Evolutionary conservation across 495 filamentous ascomycete species (phyloP).

Genomic region (Lasiosphaeria hispida): DNA sequence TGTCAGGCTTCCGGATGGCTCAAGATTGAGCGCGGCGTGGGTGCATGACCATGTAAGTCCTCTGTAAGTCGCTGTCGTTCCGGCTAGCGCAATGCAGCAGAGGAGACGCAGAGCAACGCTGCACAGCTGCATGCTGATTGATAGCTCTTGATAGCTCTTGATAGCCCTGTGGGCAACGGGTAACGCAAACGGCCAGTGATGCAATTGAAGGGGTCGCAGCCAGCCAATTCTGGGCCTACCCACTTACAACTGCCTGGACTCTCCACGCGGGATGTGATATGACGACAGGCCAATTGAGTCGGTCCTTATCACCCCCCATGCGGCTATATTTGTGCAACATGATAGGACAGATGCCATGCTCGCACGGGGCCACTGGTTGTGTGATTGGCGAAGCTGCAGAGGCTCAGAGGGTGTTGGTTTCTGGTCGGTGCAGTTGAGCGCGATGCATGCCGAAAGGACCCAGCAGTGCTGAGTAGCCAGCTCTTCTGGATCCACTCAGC

Average conservation of each 20-base stretch:
- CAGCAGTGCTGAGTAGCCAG: neutral
- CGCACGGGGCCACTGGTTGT: neutral
- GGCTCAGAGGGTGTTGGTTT: neutral
- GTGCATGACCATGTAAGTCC: constrained; percentile 16
- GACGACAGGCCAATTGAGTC: constrained; percentile 32
- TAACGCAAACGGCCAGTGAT: constrained; percentile 21
- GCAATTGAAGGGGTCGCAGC: constrained; percentile 25
- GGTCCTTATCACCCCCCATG: constrained; percentile 32
- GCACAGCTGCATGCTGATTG: constrained; percentile 3
- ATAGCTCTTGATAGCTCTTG: constrained; percentile 18
- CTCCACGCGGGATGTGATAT: constrained; percentile 36
- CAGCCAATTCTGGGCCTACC: constrained; percentile 27
- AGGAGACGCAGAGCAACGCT: constrained; percentile 5
- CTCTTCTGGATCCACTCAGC: too few relatives aligned
- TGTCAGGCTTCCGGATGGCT: constrained; percentile 1
- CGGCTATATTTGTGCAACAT: constrained; percentile 20
- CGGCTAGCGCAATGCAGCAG: constrained; percentile 17
- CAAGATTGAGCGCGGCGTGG: constrained; percentile 16
- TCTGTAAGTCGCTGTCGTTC: constrained; percentile 13
- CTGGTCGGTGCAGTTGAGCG: neutral
- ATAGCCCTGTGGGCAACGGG: constrained; percentile 17
- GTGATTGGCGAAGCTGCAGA: constrained; percentile 13
- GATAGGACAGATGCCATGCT: constrained; percentile 17
- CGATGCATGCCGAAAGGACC: constrained; percentile 2
- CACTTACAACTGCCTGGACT: constrained; percentile 18